Base-by-base conservation (phyloP, 2,329 filamentous ascomycete genomes). In the Parafenestella ontariensis region DNA sequence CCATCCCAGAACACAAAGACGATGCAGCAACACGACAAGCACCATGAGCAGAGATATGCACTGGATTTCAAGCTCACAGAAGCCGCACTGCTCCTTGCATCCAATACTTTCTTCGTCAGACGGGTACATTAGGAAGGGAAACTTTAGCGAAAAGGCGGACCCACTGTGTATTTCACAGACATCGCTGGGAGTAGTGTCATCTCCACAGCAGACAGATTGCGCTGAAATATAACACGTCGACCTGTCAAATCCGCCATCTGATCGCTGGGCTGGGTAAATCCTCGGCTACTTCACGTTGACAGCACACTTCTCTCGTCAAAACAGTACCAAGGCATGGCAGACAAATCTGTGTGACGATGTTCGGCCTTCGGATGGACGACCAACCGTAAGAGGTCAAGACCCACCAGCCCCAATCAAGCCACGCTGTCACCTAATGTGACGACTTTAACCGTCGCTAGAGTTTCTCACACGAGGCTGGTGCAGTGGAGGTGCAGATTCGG, bases 351-450 rank as follows among this genome's bases (percentile, higher is more conserved):
- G 47, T 43, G 45, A 64, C 43, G 43, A 62, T 47, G 43, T 59
- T 53, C 37, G 46, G 29, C 51, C 37, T 41, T 52, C 54, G 52
- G 61, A 42, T 11, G 31, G 26, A 28, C 28, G 42, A 52, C 52
- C 56, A 59, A 59, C 54, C 48, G 54, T 24, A 61, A 58, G 29
- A 56, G 47, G 60, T 41, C 54, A 62, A 65, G 66, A 56, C 57
- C 54, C 66, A 66, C 64, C 64, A 69, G 65, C 66, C 65, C 59
- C 66, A 66, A 61, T 62, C 56, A 62, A 68, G 65, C 64, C 65
- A 67, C 62, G 65, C 65, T 65, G 64, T 64, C 59, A 62, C 51
- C 26, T 20, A 51, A 55, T 53, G 47, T 52, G 58, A 60, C 51
- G 59, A 62, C 39, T 62, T 65, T 65, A 65, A 55, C 62, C 62